Evolutionary conservation across 1,284 basidiomycete genomes (phyloP).

Genomic region (Puccinia novopanici): DNA sequence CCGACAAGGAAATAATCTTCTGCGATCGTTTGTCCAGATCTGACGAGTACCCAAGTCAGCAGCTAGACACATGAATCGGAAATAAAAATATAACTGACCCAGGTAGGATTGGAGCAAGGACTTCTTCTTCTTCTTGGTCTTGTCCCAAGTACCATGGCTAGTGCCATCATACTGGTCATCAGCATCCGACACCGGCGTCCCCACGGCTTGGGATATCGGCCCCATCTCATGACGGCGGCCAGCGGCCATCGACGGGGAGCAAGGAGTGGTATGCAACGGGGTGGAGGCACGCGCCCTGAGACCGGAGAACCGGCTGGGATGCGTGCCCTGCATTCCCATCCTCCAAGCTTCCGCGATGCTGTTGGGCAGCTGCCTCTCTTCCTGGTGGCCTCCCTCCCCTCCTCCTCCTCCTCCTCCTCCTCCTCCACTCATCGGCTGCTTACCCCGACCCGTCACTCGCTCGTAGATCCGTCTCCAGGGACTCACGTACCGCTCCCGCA

Average conservation of each 20-base stretch:
- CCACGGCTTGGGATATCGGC: neutral
- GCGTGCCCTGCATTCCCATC: slow-evolving; percentile 14
- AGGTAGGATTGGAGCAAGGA: slow-evolving; percentile 42
- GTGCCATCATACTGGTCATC: neutral
- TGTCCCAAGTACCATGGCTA: too few relatives aligned
- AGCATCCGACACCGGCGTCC: neutral
- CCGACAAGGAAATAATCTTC: slow-evolving; percentile 37
- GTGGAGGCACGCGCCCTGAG: slow-evolving; percentile 22
- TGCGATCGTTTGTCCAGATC: slow-evolving; percentile 44
- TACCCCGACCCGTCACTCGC: neutral
- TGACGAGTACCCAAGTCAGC: neutral
- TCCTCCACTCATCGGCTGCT: neutral
- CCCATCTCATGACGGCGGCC: too few relatives aligned
- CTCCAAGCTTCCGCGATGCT: slow-evolving; percentile 32
- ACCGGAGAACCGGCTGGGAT: slow-evolving; percentile 35
- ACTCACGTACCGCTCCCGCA: slow-evolving; percentile 15
- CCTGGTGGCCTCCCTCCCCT: too few relatives aligned
- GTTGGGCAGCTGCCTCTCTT: too few relatives aligned
- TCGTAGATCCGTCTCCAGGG: slow-evolving; percentile 16
- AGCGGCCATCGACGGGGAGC: too few relatives aligned
- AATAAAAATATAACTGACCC: slow-evolving; percentile 12
- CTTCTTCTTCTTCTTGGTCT: slow-evolving; percentile 9
- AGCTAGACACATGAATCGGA: neutral
- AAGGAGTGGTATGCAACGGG: neutral
- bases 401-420: too few relatives aligned